Base-by-base conservation (phyloP, 2,329 filamentous ascomycete genomes). In the Aspergillus spinulosporus region DNA sequence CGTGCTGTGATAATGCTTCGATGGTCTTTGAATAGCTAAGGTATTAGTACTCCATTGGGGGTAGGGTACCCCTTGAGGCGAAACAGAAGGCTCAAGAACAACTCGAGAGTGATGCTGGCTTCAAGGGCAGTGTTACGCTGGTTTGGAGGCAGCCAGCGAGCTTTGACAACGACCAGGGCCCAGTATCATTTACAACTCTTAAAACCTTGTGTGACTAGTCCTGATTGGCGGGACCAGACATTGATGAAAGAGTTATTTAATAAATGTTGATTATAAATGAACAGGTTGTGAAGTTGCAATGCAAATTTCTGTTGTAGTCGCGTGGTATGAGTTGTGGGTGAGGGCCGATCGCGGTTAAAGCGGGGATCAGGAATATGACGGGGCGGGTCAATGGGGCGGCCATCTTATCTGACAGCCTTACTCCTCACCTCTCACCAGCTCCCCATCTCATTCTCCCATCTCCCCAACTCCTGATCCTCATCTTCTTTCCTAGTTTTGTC, bases 341-440 rank as follows among this genome's bases (percentile, higher is more conserved):
- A 32, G n/a, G 11, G 34, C n/a, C n/a, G 47, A 49, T 47, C 44
- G 44, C 9, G 14, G 26, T 21, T 42, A 50, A 50, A 43, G 48
- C 48, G 48, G 48, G 48, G 48, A 37, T 39, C 32, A 15, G 46
- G 9, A 49, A 34, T 49, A 34, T 50, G 37, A 42, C 37, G 48
- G 37, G 28, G 48, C 37, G 36, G 48, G 8, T 50, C 26, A 29
- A 42, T 50, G 37, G n/a, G 48, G 31, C 21, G 21, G 21, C 21
- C 26, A 50, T 50, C 48, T 50, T 50, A 50, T 50, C 48, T 50
- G 21, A 43, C 34, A 37, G n/a, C 34, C 31, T 11, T 6, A 34
- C 31, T 4, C n/a, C 7, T 21, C 14, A 36, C 31, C 48, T 50
- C 49, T 52, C 49, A 29, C 34, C 31, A 21, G 47, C 15, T 28